Evolutionary conservation across 805 yeast species (phyloP).

Genomic region (Starmerella riodocensis): DNA sequence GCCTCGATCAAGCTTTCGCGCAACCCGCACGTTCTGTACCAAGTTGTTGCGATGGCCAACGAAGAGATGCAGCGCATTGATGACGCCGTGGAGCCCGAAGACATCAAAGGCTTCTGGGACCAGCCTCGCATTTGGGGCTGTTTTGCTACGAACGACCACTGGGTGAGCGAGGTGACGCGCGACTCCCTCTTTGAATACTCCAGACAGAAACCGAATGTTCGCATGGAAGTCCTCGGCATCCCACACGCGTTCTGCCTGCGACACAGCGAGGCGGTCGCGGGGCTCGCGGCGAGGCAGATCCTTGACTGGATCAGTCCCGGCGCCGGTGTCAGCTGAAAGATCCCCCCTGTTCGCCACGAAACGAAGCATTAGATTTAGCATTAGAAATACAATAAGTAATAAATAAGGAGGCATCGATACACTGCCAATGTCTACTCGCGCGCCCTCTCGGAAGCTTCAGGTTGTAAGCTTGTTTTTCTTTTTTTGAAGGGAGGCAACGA

Average conservation of each 20-base stretch:
- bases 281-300: conserved; percentile 14
- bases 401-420: too few species aligned
- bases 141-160: conserved; percentile 49
- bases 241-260: conserved; percentile 51
- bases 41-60: conserved; percentile 42
- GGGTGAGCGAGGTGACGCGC: conserved; percentile 47
- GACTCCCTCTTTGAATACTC: conserved; percentile 30
- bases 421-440: too few species aligned
- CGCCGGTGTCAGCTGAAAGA: background rate
- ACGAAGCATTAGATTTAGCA: too few species aligned
- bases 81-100: conserved; percentile 27
- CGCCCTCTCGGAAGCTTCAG: too few species aligned
- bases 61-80: conserved; percentile 46
- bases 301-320: background rate
- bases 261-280: conserved; percentile 38
- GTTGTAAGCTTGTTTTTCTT: too few species aligned
- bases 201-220: conserved; percentile 26
- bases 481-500: too few species aligned
- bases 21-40: conserved; percentile 37
- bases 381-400: too few species aligned
- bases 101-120: conserved; percentile 36
- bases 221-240: conserved; percentile 31
- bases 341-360: too few species aligned
- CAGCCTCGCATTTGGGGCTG: conserved; percentile 37
- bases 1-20: conserved; percentile 27